Evolutionary conservation across 2,329 filamentous ascomycete species (phyloP).

Genomic region (Thielaviopsis euricoi): DNA sequence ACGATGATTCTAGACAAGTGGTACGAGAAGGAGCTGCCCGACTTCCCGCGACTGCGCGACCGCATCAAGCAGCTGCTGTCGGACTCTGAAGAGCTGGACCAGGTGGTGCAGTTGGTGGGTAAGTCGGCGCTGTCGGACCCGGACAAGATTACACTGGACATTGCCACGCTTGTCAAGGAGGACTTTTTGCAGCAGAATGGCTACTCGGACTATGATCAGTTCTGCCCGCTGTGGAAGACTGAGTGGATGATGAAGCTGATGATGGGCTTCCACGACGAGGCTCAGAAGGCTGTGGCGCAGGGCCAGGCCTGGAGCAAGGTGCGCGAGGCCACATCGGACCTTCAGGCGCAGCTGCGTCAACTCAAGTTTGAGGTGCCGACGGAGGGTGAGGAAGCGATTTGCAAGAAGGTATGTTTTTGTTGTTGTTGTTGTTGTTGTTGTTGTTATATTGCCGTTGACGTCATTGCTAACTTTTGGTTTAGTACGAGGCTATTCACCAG

Average conservation of each 20-base stretch:
- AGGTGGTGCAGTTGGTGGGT: slow-evolving; percentile 95
- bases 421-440: neutral
- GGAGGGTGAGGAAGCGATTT: slow-evolving; percentile 64
- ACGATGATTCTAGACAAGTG: slow-evolving; percentile 75
- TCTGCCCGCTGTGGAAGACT: slow-evolving; percentile 98
- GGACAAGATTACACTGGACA: slow-evolving; percentile 95
- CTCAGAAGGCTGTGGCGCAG: slow-evolving; percentile 84
- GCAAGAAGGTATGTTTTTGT: slow-evolving; percentile 56
- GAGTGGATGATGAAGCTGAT: slow-evolving; percentile 99
- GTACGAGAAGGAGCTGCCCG: slow-evolving; percentile 85
- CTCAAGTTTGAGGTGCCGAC: slow-evolving; percentile 95
- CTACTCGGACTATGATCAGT: slow-evolving; percentile 97
- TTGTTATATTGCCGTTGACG: neutral
- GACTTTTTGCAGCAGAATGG: slow-evolving; percentile 99
- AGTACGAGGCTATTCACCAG: slow-evolving; percentile 88
- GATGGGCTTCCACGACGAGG: slow-evolving; percentile 94
- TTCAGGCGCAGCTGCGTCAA: slow-evolving; percentile 68
- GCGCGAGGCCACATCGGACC: slow-evolving; percentile 71
- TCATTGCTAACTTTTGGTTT: slow-evolving; percentile 19
- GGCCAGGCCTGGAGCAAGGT: slow-evolving; percentile 89
- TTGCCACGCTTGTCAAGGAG: slow-evolving; percentile 85
- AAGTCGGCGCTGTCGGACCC: slow-evolving; percentile 91
- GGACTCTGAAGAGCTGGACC: slow-evolving; percentile 91
- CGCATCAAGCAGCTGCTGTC: slow-evolving; percentile 86
- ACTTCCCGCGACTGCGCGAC: slow-evolving; percentile 85